Evolutionary conservation across 768 basidiomycete genomes (phyloP), one percentile per base, ranked within the genome.

Genomic region (Pseudohyphozyma bogoriensis): DNA sequence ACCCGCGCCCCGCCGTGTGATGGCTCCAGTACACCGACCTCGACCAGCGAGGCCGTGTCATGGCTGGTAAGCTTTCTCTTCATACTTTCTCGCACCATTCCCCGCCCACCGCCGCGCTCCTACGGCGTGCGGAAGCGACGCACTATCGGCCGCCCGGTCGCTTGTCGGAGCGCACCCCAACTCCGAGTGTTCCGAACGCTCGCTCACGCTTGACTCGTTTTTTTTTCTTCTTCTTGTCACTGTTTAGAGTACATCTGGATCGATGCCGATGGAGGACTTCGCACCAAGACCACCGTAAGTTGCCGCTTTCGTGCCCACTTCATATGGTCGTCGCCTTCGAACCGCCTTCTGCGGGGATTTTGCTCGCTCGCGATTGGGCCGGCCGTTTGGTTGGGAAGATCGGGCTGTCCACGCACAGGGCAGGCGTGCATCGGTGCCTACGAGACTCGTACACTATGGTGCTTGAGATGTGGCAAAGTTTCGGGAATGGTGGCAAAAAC

Each of bases 221-320:
- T 44, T 44, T 40, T 55, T 16, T 50, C 26, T 29, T 45, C 18
- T 40, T 33, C 47, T 36, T 26, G 20, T 44, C 6, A 35, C 16
- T n/a, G 16, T 47, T 16, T 22, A 32, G 37, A 57, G 39, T 58
- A 97, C 76, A 86, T 96, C 77, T 97, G 93, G 93, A 85, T 96
- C 74, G 93, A 97, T 73, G 92, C 92, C 64, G 86, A 96, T 73
- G 80, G 82, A 67, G 93, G 88, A 66, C 83, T 95, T 66, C 89
- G 95, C 74, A 93, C 85, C 70, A 99, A 99, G 82, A 97, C 92
- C 67, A 95, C 86, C 35, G 89, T 89, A 64, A 49, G 84, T 77
- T 39, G 26, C 42, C 37, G 61, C 44, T 22, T 37, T 37, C 28
- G 28, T 24, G 16, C 18, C 4, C 32, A 20, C 7, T 37, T 24